These are phyloP conservation scores for Gaeumannomyces tritici DNA, from an alignment of 2,329 filamentous ascomycete species.

Conservation along the genomic window DNA sequence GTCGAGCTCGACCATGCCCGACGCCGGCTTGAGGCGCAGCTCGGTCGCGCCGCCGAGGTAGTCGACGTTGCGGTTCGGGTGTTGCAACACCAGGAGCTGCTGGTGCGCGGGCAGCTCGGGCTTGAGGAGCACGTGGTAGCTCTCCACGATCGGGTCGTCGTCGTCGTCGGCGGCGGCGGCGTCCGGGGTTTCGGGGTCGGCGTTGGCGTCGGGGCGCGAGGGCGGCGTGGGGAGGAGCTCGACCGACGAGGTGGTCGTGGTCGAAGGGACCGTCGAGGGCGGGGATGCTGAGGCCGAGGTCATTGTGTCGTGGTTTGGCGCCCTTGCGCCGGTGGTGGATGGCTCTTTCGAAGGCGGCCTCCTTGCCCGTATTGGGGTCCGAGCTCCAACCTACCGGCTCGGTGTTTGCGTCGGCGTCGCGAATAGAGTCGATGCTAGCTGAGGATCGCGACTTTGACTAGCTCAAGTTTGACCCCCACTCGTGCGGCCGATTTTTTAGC, in stretches of 20 bases:
- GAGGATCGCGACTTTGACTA: background rate
- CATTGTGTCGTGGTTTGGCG: background rate
- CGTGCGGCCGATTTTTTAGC: background rate
- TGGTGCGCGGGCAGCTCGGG: slow-evolving; percentile 52
- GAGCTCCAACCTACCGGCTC: too few species aligned
- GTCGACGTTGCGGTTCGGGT: slow-evolving; percentile 64
- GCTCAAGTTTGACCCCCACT: too few species aligned
- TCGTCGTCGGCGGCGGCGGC: too few species aligned
- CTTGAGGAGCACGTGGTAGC: slow-evolving; percentile 82
- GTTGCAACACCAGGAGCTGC: slow-evolving; percentile 76
- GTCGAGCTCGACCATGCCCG: slow-evolving; percentile 85
- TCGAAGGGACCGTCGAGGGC: background rate
- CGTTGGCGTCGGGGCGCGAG: background rate
- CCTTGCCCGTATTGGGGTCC: background rate
- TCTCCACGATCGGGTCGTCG: slow-evolving; percentile 61
- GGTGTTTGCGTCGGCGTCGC: background rate
- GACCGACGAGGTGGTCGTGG: background rate
- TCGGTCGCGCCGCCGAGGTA: slow-evolving; percentile 41
- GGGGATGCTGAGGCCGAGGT: slow-evolving; percentile 1
- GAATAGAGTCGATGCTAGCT: background rate
- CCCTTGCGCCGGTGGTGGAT: background rate
- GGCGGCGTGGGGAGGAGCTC: background rate
- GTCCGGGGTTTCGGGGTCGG: slow-evolving; percentile 8
- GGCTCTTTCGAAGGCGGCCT: background rate
- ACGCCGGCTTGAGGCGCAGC: slow-evolving; percentile 71